Conservation (phyloP, 257 asterid genomes). For the Coffea canephora region DNA sequence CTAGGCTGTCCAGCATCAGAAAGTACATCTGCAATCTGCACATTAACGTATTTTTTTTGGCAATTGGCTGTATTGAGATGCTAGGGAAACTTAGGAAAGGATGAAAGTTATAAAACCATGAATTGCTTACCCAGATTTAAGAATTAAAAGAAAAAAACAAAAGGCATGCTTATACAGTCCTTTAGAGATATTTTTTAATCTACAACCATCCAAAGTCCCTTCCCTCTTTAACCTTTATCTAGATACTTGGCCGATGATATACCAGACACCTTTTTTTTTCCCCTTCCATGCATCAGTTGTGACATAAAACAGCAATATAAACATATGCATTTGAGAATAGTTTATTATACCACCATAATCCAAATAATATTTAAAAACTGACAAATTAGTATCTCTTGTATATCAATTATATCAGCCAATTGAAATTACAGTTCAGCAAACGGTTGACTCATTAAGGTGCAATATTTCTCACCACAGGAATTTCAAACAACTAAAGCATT, state of each 20-base stretch:
- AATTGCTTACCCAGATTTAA: background rate
- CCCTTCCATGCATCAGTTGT: background rate
- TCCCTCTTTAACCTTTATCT: background rate
- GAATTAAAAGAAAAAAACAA: no score
- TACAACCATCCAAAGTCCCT: background rate
- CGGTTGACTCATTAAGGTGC: background rate
- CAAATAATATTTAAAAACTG: background rate
- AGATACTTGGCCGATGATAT: background rate
- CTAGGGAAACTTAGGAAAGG: background rate
- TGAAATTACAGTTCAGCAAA: background rate
- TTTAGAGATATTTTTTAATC: background rate
- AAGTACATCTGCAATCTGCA: conserved; percentile 81
- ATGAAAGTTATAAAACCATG: background rate
- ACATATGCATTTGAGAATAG: background rate
- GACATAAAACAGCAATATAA: background rate
- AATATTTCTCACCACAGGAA: background rate
- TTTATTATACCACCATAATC: background rate
- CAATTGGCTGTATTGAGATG: background rate
- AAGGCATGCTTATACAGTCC: background rate
- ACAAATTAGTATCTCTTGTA: background rate
- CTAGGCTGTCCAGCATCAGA: conserved; percentile 89
- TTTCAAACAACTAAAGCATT: background rate
- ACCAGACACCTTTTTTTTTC: background rate
- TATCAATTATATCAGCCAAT: background rate
- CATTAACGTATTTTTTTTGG: conserved; percentile 13